Conservation (phyloP, 2,329 filamentous ascomycete genomes). For the Curvularia sp. region DNA sequence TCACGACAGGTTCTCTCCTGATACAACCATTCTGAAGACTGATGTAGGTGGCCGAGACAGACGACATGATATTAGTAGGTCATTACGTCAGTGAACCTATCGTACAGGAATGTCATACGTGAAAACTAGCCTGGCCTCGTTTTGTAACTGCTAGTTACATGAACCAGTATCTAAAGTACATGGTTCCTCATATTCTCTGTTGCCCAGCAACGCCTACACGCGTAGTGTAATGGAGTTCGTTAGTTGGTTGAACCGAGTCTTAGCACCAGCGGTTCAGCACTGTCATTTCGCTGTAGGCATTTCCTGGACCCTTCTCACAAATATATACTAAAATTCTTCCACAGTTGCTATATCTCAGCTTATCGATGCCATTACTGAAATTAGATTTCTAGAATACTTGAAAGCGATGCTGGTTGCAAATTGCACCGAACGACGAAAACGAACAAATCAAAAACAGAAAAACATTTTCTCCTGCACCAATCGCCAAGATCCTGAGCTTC, state of each 20-base stretch:
- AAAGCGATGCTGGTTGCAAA: neutral
- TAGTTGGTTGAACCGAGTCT: neutral
- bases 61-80: neutral
- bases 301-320: neutral
- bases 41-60: neutral
- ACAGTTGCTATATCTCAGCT: neutral
- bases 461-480: neutral
- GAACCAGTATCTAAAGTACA: neutral
- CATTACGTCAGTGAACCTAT: neutral
- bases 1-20: neutral
- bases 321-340: neutral
- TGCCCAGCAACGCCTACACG: neutral
- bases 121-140: neutral
- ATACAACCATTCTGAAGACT: neutral
- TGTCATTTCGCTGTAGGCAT: neutral
- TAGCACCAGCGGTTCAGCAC: neutral
- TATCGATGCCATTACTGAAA: neutral
- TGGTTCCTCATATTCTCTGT: neutral
- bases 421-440: neutral
- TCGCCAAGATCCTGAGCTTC: neutral
- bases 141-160: neutral
- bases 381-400: neutral
- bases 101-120: neutral
- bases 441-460: neutral
- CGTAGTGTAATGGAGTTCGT: neutral